Evolutionary conservation across 371 early-diverging fungal species (phyloP).

Genomic region (Chytridium lagenaria): DNA sequence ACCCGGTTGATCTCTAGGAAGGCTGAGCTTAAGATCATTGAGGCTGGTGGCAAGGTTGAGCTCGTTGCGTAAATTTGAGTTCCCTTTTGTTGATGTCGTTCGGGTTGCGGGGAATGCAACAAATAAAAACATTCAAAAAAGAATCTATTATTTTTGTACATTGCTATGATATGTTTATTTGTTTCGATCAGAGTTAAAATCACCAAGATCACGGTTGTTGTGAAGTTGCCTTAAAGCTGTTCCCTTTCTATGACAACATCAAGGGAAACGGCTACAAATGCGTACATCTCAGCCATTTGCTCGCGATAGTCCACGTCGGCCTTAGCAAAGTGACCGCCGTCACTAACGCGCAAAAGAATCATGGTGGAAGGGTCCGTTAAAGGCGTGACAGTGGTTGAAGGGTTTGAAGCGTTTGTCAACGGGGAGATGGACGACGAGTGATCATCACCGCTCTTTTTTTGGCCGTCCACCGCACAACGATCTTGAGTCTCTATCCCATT

Average conservation of each 20-base stretch:
- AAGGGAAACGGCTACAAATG: constrained; percentile 31
- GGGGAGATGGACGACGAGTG: no score
- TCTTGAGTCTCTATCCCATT: no score
- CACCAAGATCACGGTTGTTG: no score
- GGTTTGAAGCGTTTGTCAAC: no score
- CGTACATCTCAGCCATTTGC: constrained; percentile 39
- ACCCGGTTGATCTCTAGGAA: constrained; percentile 92
- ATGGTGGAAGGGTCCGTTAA: no score
- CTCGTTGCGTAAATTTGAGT: constrained; percentile 63
- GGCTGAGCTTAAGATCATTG: constrained; percentile 99
- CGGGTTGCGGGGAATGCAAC: background rate
- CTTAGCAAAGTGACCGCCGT: constrained; percentile 47
- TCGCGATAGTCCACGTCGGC: background rate
- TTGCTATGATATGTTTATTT: background rate
- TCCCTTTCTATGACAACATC: background rate
- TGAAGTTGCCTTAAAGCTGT: no score
- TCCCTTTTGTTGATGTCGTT: background rate
- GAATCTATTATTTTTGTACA: background rate
- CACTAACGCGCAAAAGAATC: constrained; percentile 50
- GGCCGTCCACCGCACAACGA: no score
- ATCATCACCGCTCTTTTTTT: no score
- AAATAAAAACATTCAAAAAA: background rate
- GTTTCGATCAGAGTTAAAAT: background rate
- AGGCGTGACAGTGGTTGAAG: no score
- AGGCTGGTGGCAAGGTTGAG: constrained; percentile 93